These are phyloP conservation scores for Podospora fimiseda DNA, from an alignment of 495 filamentous ascomycete genomes.

Conservation along the genomic window DNA sequence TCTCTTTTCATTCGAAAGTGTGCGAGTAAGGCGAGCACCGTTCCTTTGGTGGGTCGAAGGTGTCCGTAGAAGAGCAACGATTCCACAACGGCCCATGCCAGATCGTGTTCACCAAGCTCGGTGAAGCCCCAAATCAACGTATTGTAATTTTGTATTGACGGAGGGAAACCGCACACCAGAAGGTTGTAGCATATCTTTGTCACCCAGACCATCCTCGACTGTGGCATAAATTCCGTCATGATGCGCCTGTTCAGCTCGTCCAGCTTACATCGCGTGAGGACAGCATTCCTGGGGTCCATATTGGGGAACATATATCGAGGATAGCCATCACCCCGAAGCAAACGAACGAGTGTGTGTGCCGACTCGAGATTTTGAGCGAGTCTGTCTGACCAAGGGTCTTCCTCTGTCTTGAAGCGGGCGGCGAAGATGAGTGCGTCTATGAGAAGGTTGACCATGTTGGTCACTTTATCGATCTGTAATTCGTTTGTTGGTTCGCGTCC, in stretches of 20 bases:
- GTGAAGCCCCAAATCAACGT: constrained; percentile 54
- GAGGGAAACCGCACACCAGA: constrained; percentile 48
- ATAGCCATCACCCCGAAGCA: constrained; percentile 29
- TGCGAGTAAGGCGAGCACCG: constrained; percentile 46
- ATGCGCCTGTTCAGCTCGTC: constrained; percentile 31
- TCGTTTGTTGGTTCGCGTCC: constrained; percentile 12
- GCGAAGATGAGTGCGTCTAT: constrained; percentile 21
- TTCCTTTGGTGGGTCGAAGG: constrained; percentile 48
- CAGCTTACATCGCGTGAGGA: constrained; percentile 19
- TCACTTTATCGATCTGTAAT: constrained; percentile 7
- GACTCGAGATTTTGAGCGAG: constrained; percentile 23
- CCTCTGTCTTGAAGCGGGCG: constrained; percentile 13
- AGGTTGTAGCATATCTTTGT: constrained; percentile 64
- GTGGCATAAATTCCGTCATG: constrained; percentile 22
- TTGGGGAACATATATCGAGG: constrained; percentile 29
- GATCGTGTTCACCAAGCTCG: constrained; percentile 38
- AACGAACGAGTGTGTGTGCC: constrained; percentile 19
- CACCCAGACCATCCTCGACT: constrained; percentile 26
- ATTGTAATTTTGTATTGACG: constrained; percentile 61
- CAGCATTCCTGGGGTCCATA: constrained; percentile 8
- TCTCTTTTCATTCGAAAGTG: constrained; percentile 45
- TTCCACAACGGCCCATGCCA: constrained; percentile 50
- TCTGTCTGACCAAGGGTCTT: constrained; percentile 5
- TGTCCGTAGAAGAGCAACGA: constrained; percentile 43
- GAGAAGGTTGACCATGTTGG: constrained; percentile 15